Percentiles rank a stretch among this genome's conserved stretches.
phyloP scores from a whole-genome alignment of 257 asterid genomes.

The Craterostigma plantagineum region DNA sequence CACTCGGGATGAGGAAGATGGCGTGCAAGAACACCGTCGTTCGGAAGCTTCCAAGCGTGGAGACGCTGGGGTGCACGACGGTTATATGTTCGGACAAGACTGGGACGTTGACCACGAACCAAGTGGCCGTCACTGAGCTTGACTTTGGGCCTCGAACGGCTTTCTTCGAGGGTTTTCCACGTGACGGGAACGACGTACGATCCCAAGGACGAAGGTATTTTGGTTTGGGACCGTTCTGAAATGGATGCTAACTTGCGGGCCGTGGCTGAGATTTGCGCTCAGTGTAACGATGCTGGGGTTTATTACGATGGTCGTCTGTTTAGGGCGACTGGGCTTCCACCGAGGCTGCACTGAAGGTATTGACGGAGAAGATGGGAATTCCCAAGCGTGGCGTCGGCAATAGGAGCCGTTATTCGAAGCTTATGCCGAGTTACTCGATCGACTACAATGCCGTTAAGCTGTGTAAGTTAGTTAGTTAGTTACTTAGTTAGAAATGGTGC shows the following conservation, averaged over 20 bases:
- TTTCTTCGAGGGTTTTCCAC: conserved; percentile 16
- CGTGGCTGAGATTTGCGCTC: conserved; percentile 57
- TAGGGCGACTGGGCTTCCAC: conserved; percentile 66
- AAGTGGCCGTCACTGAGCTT: conserved; percentile 42
- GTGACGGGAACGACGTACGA: conserved; percentile 58
- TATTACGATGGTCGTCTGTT: conserved; percentile 38
- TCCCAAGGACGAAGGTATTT: conserved; percentile 64
- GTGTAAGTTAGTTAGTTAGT: conserved; percentile 31
- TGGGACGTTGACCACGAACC: conserved; percentile 59
- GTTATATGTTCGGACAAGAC: conserved; percentile 64
- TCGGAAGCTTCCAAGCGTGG: conserved; percentile 61
- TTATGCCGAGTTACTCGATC: conserved; percentile 37
- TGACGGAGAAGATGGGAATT: conserved; percentile 82
- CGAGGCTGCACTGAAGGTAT: conserved; percentile 85
- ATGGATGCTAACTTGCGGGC: conserved; percentile 50
- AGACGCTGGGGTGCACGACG: conserved; percentile 63
- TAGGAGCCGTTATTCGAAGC: conserved; percentile 27
- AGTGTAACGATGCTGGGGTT: conserved; percentile 73
- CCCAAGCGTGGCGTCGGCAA: conserved; percentile 30
- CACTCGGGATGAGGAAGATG: conserved; percentile 55
- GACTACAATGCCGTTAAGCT: conserved; percentile 36
- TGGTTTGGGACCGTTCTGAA: conserved; percentile 41
- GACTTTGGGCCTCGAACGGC: conserved; percentile 28
- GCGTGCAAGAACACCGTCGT: conserved; percentile 52
- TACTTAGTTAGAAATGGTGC: no score